Conservation (phyloP, 2,329 filamentous ascomycete species). For the Alternaria novae-zelandiae region DNA sequence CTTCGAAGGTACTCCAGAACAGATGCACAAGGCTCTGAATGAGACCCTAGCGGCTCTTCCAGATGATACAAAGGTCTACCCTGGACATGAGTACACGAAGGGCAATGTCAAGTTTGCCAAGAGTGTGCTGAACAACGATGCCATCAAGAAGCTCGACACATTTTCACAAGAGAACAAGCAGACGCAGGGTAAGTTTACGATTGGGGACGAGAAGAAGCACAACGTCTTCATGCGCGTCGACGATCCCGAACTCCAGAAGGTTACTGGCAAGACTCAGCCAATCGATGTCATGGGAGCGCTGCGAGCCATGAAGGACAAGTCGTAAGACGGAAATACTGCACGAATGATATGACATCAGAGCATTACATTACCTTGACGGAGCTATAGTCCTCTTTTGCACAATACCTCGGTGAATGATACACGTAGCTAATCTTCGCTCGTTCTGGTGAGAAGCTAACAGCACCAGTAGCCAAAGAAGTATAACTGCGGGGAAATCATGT, state of each 20-base stretch:
- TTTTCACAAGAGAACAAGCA: slow-evolving; percentile 82
- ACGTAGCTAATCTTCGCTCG: background rate
- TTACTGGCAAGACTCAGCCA: slow-evolving; percentile 79
- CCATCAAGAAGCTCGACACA: slow-evolving; percentile 73
- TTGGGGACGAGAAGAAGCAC: slow-evolving; percentile 95
- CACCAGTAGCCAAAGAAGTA: background rate
- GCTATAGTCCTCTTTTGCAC: too few relatives aligned
- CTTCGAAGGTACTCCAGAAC: slow-evolving; percentile 86
- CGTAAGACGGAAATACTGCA: slow-evolving; percentile 17
- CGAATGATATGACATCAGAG: background rate
- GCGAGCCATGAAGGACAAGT: slow-evolving; percentile 84
- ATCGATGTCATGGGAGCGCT: slow-evolving; percentile 84
- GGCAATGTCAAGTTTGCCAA: slow-evolving; percentile 88
- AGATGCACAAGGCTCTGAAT: slow-evolving; percentile 92
- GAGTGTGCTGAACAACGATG: slow-evolving; percentile 75
- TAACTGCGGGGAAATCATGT: background rate
- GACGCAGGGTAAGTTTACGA: slow-evolving; percentile 95
- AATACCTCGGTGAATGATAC: background rate
- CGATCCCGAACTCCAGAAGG: slow-evolving; percentile 84
- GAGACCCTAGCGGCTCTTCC: slow-evolving; percentile 80
- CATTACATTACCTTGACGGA: too few relatives aligned
- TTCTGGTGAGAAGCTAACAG: background rate
- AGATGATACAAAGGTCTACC: slow-evolving; percentile 90
- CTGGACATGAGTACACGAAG: slow-evolving; percentile 98
- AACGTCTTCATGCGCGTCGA: slow-evolving; percentile 96